Evolutionary conservation across 805 yeast genomes (phyloP), one percentile per base, ranked within the genome.

Genomic region (Myxozyma vanderwaltii): DNA sequence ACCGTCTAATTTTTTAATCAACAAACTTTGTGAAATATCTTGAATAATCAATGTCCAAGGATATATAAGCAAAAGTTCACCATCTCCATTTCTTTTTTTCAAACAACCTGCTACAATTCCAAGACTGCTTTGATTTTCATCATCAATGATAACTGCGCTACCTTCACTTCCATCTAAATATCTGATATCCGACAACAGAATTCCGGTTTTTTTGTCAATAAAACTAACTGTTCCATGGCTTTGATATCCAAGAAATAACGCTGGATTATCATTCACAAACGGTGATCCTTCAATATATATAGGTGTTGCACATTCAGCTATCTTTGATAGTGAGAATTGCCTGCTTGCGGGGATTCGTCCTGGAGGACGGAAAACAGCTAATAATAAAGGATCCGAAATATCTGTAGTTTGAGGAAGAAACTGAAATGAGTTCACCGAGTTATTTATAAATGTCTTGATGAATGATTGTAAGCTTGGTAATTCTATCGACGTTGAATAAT

Each of bases 81-180:
- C 62, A 15, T 58, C 56, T 44, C 52, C 48, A 51, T 49, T 56
- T 13, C 17, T 41, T n/a, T 49, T 38, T 36, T 55, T 21, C n/a
- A 57, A 21, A n/a, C 47, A 27, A 1, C 61, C 62, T 12, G 56
- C 62, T 40, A 58, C 55, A 3, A 58, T 29, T 3, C 62, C 62
- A 6, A 48, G 29, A 13, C 40, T 45, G 13, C 12, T 29, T 12
- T 41, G 33, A 17, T 13, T 41, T 29, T 31, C 52, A 8, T 26
- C 48, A 39, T 33, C 51, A n/a, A 35, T 17, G 10, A 51, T 13
- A 7, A 44, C 62, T 1, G 52, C 58, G 17, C 58, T 48, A 15
- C 62, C 62, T 39, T 58, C 62, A 27, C 49, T 31, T 5, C 62
- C 62, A 2, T 53, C 62, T 15, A 58, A 29, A 29, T 48, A 58